phyloP scores from a whole-genome alignment of 257 asterid species.

The Rhazya stricta region DNA sequence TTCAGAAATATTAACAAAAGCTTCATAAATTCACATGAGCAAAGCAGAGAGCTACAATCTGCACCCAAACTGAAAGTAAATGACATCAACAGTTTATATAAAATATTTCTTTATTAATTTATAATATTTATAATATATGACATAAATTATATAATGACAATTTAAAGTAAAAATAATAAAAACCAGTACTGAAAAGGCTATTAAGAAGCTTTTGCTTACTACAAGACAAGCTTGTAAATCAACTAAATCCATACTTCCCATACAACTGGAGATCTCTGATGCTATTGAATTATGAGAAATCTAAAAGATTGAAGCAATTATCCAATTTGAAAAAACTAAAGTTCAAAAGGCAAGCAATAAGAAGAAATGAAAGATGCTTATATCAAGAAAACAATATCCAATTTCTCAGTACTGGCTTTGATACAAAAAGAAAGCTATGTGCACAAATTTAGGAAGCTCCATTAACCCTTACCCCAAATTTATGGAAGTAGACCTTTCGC shows the following conservation, averaged over 20 bases:
- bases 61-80: not conserved
- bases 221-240: too few species aligned
- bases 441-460: slow-evolving; percentile 13
- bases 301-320: not conserved
- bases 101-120: too few species aligned
- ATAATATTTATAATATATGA: too few species aligned
- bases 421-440: not conserved
- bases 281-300: not conserved
- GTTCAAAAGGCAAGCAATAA: not conserved
- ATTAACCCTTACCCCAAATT: slow-evolving; percentile 39
- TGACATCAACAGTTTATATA: not conserved
- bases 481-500: slow-evolving; percentile 40
- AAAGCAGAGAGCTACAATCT: not conserved
- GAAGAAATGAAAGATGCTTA: slow-evolving; percentile 1
- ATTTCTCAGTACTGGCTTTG: not conserved
- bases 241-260: not conserved
- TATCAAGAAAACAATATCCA: not conserved
- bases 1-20: slow-evolving; percentile 1
- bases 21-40: not conserved
- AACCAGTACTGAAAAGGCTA: too few species aligned
- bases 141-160: too few species aligned
- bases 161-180: not conserved
- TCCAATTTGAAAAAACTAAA: not conserved
- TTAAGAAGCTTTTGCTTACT: too few species aligned
- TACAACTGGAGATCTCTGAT: not conserved